Evolutionary conservation across 495 filamentous ascomycete genomes (phyloP).

Genomic region (Daldinia bambusicola): DNA sequence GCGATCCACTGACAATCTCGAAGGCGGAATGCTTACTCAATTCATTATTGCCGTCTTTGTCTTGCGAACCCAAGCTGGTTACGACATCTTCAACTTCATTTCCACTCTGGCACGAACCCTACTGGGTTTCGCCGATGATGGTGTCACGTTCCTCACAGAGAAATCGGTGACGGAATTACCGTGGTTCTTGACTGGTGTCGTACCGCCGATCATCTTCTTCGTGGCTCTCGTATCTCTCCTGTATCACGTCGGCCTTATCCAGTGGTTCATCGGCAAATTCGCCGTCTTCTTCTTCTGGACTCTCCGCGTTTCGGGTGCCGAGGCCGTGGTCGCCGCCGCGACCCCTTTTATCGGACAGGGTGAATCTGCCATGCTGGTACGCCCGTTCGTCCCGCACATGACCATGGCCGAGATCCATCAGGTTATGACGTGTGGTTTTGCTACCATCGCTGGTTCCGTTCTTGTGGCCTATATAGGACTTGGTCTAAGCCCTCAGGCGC

Average conservation of each 20-base stretch:
- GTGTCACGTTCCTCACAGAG: conserved; percentile 76
- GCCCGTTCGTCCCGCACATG: conserved; percentile 82
- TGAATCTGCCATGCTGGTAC: conserved; percentile 91
- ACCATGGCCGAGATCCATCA: conserved; percentile 90
- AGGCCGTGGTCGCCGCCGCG: conserved; percentile 92
- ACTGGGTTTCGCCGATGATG: conserved; percentile 75
- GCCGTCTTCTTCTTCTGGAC: conserved; percentile 91
- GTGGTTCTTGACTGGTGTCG: conserved; percentile 78
- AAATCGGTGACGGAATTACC: conserved; percentile 51
- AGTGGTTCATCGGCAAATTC: conserved; percentile 89
- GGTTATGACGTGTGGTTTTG: conserved; percentile 80
- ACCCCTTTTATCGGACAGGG: conserved; percentile 95
- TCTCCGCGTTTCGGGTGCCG: conserved; percentile 89
- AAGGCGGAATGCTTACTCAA: conserved; percentile 80
- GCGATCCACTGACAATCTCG: conserved; percentile 41
- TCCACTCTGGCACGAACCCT: conserved; percentile 73
- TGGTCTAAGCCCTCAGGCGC: conserved; percentile 81
- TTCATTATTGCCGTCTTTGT: conserved; percentile 91
- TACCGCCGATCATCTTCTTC: conserved; percentile 93
- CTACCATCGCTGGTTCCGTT: conserved; percentile 75
- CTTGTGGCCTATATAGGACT: conserved; percentile 83
- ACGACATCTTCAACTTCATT: conserved; percentile 90
- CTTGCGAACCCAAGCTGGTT: conserved; percentile 77
- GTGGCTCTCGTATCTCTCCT: conserved; percentile 84
- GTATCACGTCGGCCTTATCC: conserved; percentile 79